Percentiles rank a stretch among this genome's conserved stretches.
phyloP scores from a whole-genome alignment of 352 stramenopile species.

The Blastocystis sp. region DNA sequence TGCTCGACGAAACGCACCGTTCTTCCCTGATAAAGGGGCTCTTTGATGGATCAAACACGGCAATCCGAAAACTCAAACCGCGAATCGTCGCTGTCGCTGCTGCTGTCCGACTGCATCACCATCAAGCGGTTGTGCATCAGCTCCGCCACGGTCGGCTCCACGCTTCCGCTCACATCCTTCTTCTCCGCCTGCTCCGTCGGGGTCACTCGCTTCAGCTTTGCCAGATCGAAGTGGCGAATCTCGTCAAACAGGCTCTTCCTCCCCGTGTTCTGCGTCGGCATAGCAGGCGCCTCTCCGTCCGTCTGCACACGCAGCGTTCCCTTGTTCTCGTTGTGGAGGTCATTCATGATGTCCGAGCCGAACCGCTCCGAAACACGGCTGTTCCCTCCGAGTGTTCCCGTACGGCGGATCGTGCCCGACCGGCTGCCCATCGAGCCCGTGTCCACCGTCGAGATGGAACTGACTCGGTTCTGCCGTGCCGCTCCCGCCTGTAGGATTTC shows the following conservation, averaged over 20 bases:
- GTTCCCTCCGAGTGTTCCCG: slow-evolving; percentile 31
- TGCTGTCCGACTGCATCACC: slow-evolving; percentile 40
- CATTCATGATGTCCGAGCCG: slow-evolving; percentile 21
- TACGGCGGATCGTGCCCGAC: slow-evolving; percentile 15
- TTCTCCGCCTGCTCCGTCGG: not conserved
- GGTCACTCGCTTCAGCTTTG: slow-evolving; percentile 21
- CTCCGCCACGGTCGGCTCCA: slow-evolving; percentile 20
- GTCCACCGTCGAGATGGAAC: not conserved
- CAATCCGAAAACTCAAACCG: slow-evolving; percentile 65
- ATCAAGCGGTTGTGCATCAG: slow-evolving; percentile 52
- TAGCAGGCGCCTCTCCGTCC: not conserved
- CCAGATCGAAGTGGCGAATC: slow-evolving; percentile 50
- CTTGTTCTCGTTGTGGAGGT: not conserved
- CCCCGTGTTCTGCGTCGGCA: not conserved
- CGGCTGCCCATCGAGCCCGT: not conserved
- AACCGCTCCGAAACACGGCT: slow-evolving; percentile 3
- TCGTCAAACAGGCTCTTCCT: slow-evolving; percentile 49
- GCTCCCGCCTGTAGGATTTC: not conserved
- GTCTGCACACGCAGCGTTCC: not conserved
- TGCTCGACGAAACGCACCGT: not conserved
- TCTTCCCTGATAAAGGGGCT: not conserved
- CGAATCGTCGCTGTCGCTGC: slow-evolving; percentile 42
- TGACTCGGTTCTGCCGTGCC: not conserved
- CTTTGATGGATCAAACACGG: not conserved
- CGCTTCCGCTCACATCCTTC: not conserved